Conservation (phyloP, 164 flowering plant species). For the Saururus chinensis region DNA sequence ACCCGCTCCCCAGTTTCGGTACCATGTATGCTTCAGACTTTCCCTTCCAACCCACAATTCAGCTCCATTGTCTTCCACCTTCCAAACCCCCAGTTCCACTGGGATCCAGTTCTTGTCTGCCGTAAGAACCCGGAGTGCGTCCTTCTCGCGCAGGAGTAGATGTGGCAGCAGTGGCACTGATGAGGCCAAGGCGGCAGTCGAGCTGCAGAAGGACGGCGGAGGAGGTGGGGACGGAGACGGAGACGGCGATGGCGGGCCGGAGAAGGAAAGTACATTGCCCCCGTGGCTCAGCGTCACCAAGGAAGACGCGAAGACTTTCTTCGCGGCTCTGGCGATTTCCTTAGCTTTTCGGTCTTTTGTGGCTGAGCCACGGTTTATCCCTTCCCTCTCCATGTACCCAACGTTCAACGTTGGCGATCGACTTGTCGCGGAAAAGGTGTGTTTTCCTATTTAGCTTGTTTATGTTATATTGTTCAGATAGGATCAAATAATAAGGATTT, state of each 20-base stretch:
- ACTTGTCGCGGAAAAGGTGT: conserved; percentile 92
- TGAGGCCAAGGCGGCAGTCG: neutral
- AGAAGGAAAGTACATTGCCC: conserved; percentile 36
- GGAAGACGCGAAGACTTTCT: conserved; percentile 74
- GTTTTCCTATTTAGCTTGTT: neutral
- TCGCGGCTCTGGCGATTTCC: conserved; percentile 76
- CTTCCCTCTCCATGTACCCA: conserved; percentile 97
- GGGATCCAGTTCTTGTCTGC: no score
- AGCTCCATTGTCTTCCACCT: no score
- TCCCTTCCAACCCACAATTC: no score
- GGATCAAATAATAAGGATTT: no score
- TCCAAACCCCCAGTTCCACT: no score
- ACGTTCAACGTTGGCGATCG: conserved; percentile 94
- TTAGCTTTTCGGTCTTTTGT: conserved; percentile 76
- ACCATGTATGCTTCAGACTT: no score
- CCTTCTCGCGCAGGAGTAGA: neutral
- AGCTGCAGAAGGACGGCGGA: conserved; percentile 3
- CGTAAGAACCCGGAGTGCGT: neutral
- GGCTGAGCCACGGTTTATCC: conserved; percentile 93
- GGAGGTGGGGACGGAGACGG: conserved; percentile 42
- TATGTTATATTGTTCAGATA: no score
- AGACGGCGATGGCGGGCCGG: conserved; percentile 31
- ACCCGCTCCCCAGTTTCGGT: no score
- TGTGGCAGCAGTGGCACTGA: neutral
- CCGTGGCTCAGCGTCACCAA: conserved; percentile 70